Evolutionary conservation across 2,329 filamentous ascomycete genomes (phyloP).

Genomic region (Lasiodiplodia theobromae): DNA sequence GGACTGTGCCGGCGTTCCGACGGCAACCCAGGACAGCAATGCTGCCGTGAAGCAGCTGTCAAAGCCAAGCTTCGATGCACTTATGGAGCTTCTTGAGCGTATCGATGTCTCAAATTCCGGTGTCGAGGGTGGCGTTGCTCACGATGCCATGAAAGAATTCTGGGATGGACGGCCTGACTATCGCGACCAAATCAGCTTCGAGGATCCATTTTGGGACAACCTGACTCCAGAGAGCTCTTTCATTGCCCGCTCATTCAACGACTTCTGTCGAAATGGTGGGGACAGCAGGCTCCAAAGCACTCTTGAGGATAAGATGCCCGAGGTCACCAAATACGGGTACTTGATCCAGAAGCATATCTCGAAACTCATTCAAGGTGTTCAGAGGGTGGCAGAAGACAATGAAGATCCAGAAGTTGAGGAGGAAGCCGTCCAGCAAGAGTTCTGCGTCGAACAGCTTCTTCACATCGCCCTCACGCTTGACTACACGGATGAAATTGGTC

Average conservation of each 20-base stretch:
- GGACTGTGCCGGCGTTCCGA: slow-evolving; percentile 77
- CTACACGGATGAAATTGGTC: slow-evolving; percentile 96
- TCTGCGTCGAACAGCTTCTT: slow-evolving; percentile 92
- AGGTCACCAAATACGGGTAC: slow-evolving; percentile 89
- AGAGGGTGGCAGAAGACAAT: slow-evolving; percentile 61
- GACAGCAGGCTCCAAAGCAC: slow-evolving; percentile 77
- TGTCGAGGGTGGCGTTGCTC: slow-evolving; percentile 85
- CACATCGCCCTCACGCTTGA: slow-evolving; percentile 91
- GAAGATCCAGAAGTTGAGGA: slow-evolving; percentile 66
- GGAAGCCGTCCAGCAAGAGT: slow-evolving; percentile 88
- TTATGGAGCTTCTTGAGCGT: slow-evolving; percentile 89
- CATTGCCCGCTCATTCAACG: slow-evolving; percentile 89
- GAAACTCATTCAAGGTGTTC: slow-evolving; percentile 70
- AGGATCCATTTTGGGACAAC: slow-evolving; percentile 80
- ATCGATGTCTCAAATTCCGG: slow-evolving; percentile 93
- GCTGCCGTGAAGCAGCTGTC: slow-evolving; percentile 49
- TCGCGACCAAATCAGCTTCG: slow-evolving; percentile 73
- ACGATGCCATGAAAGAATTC: slow-evolving; percentile 94
- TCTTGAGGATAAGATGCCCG: slow-evolving; percentile 91
- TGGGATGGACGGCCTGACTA: slow-evolving; percentile 93
- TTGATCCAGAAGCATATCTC: slow-evolving; percentile 82
- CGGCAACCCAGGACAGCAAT: slow-evolving; percentile 63
- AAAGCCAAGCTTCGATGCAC: slow-evolving; percentile 72
- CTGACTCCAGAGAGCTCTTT: slow-evolving; percentile 87
- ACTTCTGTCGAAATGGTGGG: slow-evolving; percentile 80